Base-by-base conservation (phyloP, 306 rosid genomes). In the Delonix regia region DNA sequence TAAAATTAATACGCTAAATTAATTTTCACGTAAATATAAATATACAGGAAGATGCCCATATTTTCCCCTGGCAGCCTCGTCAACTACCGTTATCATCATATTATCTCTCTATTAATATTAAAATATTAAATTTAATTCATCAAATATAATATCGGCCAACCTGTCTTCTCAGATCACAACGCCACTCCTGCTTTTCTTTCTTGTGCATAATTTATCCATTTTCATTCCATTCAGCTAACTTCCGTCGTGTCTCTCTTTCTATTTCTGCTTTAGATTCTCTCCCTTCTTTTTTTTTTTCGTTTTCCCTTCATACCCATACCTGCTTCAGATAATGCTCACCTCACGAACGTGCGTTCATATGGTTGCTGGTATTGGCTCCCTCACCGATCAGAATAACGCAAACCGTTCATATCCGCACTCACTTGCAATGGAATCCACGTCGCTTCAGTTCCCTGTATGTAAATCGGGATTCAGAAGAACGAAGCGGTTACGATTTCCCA, bases 321-420 rank as follows among this genome's bases (percentile, higher is more conserved):
- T 48, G 64, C 63, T 79, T 68, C 51, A 25, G 39, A 76, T 9
- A 76, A 90, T 90, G 95, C 83, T 85, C 5, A 71, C 66, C 16
- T 81, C 77, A 28, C 82, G 80, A 25, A 64, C 75, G 19, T 71
- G 57, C 67, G 63, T 79, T 70, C 89, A 75, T 15, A 53, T 87
- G 52, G 47, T 75, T 21, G 19, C 87, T 59, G 83, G 88, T 75
- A 38, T 27, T 21, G 83, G 49, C 36, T 71, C 75, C 45, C 47
- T 75, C 78, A 38, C 78, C 72, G 93, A 96, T 85, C 96, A 80
- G 69, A 64, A 80, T 1, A 80, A 76, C 78, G 70, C 81, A 56
- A 45, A 28, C 55, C 86, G 65, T 34, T 62, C 88, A 33, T 38
- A 73, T 42, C 74, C 83, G 12, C 69, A 24, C 55, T 64, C 91